Conservation (phyloP, 331 rosid genomes). For the Spiraea crenata region DNA sequence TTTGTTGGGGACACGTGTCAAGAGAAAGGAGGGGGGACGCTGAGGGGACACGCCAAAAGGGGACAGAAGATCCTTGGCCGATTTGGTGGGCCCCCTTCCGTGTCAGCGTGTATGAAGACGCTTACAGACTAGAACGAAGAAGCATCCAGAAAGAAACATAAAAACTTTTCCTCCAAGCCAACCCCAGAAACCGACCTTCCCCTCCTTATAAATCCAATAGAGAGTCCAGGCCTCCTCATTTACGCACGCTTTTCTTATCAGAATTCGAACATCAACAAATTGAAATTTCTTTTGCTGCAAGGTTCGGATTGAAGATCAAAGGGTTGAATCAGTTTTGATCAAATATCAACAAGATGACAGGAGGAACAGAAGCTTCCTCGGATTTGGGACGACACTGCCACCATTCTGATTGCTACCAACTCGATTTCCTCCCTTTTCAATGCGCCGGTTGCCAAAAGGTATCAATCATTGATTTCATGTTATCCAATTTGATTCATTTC, state of each 20-base stretch:
- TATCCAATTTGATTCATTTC: too few species aligned
- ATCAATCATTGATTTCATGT: too few species aligned
- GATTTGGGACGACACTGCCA: slow-evolving; percentile 89
- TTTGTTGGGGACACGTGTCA: too few species aligned
- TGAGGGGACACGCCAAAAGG: too few species aligned
- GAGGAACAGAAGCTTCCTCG: slow-evolving; percentile 93
- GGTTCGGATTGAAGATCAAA: not conserved
- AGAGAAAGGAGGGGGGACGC: too few species aligned
- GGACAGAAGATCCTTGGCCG: too few species aligned
- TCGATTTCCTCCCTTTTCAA: slow-evolving; percentile 85
- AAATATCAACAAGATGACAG: slow-evolving; percentile 36
- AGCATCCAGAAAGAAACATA: too few species aligned
- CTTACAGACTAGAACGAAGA: too few species aligned
- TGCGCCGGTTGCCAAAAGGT: slow-evolving; percentile 69
- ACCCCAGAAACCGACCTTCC: not conserved
- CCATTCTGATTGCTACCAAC: slow-evolving; percentile 60
- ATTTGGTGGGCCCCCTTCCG: too few species aligned
- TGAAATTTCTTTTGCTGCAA: not conserved
- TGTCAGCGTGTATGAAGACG: too few species aligned
- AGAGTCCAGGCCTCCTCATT: not conserved
- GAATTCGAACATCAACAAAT: not conserved
- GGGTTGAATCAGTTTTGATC: too few species aligned
- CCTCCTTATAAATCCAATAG: not conserved
- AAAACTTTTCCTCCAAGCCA: slow-evolving; percentile 28
- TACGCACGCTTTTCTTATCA: not conserved